These are phyloP conservation scores for Macrophomina pseudophaseolina DNA, from an alignment of 2,329 filamentous ascomycete genomes.

Conservation along the genomic window DNA sequence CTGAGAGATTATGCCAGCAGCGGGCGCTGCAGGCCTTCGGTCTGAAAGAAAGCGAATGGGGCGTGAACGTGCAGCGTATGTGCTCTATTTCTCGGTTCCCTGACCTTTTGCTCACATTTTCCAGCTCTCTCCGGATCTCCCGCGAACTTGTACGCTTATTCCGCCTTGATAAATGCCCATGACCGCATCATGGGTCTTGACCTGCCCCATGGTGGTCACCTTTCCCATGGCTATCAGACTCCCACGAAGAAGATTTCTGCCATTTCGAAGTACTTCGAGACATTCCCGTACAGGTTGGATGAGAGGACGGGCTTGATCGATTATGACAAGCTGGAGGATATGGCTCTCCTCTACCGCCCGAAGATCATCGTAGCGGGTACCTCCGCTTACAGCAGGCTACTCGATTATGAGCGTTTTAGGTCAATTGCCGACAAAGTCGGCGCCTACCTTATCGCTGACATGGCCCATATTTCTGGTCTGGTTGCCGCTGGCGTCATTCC, in stretches of 20 bases:
- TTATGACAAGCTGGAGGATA: constrained; percentile 90
- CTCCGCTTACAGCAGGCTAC: constrained; percentile 96
- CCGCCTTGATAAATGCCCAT: constrained; percentile 87
- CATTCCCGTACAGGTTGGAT: constrained; percentile 92
- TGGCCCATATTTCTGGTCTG: constrained; percentile 98
- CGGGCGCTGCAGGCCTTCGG: constrained; percentile 92
- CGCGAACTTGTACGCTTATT: constrained; percentile 84
- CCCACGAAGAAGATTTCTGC: constrained; percentile 84
- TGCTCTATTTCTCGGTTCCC: constrained; percentile 21
- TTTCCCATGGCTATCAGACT: constrained; percentile 97
- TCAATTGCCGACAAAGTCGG: constrained; percentile 92
- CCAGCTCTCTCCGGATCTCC: constrained; percentile 79
- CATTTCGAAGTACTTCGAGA: constrained; percentile 99
- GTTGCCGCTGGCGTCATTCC: constrained; percentile 93
- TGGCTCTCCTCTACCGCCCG: constrained; percentile 88
- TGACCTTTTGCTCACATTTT: constrained; percentile 29
- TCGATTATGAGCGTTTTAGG: constrained; percentile 96
- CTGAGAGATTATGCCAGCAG: constrained; percentile 93
- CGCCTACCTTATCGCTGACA: constrained; percentile 94
- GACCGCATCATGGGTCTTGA: constrained; percentile 97
- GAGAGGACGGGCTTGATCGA: constrained; percentile 94
- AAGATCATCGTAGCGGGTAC: constrained; percentile 97
- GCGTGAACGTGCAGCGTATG: constrained; percentile 92
- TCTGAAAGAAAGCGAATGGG: constrained; percentile 87
- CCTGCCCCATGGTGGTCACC: constrained; percentile 91